These are phyloP conservation scores for Apophysomyces ossiformis DNA, from an alignment of 371 early-diverging fungal genomes.

Conservation along the genomic window DNA sequence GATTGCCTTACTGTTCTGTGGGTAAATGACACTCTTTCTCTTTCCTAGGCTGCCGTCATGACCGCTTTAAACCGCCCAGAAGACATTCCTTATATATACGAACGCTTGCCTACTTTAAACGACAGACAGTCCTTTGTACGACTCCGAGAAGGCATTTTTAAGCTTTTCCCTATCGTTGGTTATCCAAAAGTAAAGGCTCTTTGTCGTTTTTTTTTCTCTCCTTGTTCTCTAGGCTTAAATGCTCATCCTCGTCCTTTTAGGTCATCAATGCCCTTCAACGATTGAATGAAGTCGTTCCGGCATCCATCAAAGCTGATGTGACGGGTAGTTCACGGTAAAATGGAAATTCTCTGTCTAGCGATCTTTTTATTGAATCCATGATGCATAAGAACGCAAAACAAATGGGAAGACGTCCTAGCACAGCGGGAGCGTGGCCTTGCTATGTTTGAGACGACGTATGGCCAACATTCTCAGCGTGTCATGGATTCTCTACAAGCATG, in stretches of 20 bases:
- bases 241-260: conserved; percentile 14
- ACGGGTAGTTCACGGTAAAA: too few relatives aligned
- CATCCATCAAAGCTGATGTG: conserved; percentile 2
- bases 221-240: too few relatives aligned
- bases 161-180: conserved; percentile 36
- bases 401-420: conserved; percentile 83
- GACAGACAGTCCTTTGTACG: conserved; percentile 23
- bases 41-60: conserved; percentile 33
- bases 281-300: conserved; percentile 28
- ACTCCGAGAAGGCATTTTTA: conserved; percentile 42
- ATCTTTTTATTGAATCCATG: too few relatives aligned
- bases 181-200: conserved; percentile 36
- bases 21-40: too few relatives aligned
- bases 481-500: conserved; percentile 28
- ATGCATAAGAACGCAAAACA: conserved; percentile 26
- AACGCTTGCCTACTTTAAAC: background rate
- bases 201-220: background rate
- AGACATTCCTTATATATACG: conserved; percentile 35
- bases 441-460: conserved; percentile 40
- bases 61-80: conserved; percentile 40
- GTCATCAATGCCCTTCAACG: conserved; percentile 39
- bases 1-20: too few relatives aligned
- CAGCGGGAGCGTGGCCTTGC: conserved; percentile 61
- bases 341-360: too few relatives aligned
- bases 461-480: conserved; percentile 34